phyloP scores from a whole-genome alignment of 1,284 basidiomycete species.

The Heterobasidion annosum region DNA sequence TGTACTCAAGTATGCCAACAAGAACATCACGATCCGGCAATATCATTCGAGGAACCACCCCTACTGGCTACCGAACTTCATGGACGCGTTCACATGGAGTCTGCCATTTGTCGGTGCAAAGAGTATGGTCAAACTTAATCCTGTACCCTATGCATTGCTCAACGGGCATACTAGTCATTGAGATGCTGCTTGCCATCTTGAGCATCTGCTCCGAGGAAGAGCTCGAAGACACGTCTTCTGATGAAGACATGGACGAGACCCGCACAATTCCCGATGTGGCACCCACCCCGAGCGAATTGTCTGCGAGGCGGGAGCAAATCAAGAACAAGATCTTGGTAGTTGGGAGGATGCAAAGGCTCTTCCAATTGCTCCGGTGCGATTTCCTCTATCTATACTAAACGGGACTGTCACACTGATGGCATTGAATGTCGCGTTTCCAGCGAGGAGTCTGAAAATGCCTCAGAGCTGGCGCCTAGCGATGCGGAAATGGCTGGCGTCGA shows the following conservation, averaged over 20 bases:
- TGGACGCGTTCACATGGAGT: slow-evolving; percentile 99
- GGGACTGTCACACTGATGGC: background rate
- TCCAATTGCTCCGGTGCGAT: slow-evolving; percentile 76
- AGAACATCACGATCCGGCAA: slow-evolving; percentile 95
- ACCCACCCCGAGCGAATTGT: slow-evolving; percentile 32
- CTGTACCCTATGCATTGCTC: background rate
- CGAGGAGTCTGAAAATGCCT: slow-evolving; percentile 91
- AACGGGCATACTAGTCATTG: slow-evolving; percentile 55
- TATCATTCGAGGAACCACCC: slow-evolving; percentile 94
- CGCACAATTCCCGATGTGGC: slow-evolving; percentile 20
- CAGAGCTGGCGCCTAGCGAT: slow-evolving; percentile 65
- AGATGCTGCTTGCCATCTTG: slow-evolving; percentile 95
- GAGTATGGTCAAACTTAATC: slow-evolving; percentile 46
- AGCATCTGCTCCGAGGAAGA: slow-evolving; percentile 94
- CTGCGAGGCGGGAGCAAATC: slow-evolving; percentile 65
- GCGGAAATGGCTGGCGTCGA: slow-evolving; percentile 26
- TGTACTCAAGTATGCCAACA: slow-evolving; percentile 96
- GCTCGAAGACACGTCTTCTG: slow-evolving; percentile 55
- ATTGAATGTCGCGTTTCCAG: slow-evolving; percentile 26
- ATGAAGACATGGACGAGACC: slow-evolving; percentile 35
- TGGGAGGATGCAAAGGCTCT: slow-evolving; percentile 89
- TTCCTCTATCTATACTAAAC: background rate
- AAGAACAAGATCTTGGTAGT: slow-evolving; percentile 94
- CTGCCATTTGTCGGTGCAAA: slow-evolving; percentile 97
- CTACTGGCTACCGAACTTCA: slow-evolving; percentile 93